A percentile compares a stretch with the other conserved stretches of the same genome.
Conservation (phyloP, 495 filamentous ascomycete species). For the Chaetomium tenue region DNA sequence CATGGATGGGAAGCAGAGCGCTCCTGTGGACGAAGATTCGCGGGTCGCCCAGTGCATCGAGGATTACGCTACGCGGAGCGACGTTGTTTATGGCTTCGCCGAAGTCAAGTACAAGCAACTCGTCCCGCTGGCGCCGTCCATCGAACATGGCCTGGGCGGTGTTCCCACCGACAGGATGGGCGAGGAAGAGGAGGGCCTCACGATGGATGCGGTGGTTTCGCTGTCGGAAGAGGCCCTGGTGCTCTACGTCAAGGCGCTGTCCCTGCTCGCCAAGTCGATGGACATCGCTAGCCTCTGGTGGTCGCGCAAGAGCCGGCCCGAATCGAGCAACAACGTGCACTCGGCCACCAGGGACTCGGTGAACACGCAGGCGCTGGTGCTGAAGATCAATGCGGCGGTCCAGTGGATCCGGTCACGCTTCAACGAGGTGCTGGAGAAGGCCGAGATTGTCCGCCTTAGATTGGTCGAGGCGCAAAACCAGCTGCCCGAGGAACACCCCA, state of each 20-base stretch:
- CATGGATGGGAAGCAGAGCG: conserved; percentile 62
- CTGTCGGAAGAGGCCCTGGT: conserved; percentile 94
- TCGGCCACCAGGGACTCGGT: conserved; percentile 44
- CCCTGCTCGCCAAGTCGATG: conserved; percentile 90
- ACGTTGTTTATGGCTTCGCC: conserved; percentile 94
- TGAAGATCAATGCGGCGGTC: conserved; percentile 85
- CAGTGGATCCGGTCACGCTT: conserved; percentile 93
- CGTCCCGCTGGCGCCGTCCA: conserved; percentile 78
- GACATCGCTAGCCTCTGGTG: conserved; percentile 94
- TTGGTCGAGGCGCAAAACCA: conserved; percentile 82
- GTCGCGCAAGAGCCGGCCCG: conserved; percentile 70
- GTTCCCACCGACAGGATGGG: conserved; percentile 47
- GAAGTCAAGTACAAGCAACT: conserved; percentile 98
- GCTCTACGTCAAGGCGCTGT: conserved; percentile 89
- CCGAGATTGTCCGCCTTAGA: conserved; percentile 83
- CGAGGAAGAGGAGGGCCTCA: conserved; percentile 68
- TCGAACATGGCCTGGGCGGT: conserved; percentile 66
- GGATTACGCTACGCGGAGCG: conserved; percentile 84
- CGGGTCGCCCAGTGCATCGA: conserved; percentile 77
- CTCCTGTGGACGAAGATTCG: conserved; percentile 73
- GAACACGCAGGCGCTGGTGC: conserved; percentile 56
- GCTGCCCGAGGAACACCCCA: conserved; percentile 79
- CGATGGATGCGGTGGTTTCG: conserved; percentile 77
- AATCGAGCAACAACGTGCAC: conserved; percentile 50
- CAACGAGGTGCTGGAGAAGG: conserved; percentile 95